Conservation (phyloP, 345 rosid genomes). For the Acer negundo region DNA sequence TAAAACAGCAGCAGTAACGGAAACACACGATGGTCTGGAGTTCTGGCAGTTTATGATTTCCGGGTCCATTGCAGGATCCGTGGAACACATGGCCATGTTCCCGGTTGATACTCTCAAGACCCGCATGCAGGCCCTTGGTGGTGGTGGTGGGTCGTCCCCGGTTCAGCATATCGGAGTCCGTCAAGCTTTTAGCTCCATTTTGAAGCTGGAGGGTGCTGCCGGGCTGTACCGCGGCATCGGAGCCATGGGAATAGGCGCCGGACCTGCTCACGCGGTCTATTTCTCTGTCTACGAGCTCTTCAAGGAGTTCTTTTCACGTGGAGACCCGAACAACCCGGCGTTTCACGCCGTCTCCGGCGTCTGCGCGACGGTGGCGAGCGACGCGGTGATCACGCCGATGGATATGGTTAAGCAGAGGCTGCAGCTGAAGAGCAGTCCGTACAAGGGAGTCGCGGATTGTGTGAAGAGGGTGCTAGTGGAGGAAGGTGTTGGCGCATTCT, state of each 20-base stretch:
- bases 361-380: constrained; percentile 65
- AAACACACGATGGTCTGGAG: constrained; percentile 69
- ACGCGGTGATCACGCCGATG: constrained; percentile 72
- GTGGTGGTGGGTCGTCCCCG: constrained; percentile 34
- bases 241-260: constrained; percentile 85
- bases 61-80: constrained; percentile 91
- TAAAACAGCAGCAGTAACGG: not conserved
- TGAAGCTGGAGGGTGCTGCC: constrained; percentile 52
- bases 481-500: constrained; percentile 59
- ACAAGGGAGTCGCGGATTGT: constrained; percentile 65
- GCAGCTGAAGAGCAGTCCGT: constrained; percentile 49
- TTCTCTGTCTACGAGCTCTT: constrained; percentile 68
- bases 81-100: constrained; percentile 91
- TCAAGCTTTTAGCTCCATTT: constrained; percentile 53
- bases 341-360: constrained; percentile 73
- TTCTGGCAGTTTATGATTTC: constrained; percentile 98
- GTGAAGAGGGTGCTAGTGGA: constrained; percentile 55
- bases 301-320: constrained; percentile 50
- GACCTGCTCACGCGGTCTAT: constrained; percentile 81
- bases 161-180: constrained; percentile 46
- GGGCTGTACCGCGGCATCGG: constrained; percentile 70
- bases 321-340: constrained; percentile 46
- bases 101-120: constrained; percentile 83
- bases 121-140: constrained; percentile 68
- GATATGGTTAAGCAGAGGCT: constrained; percentile 85